These are phyloP conservation scores for Retiboletus flavoniger DNA, from an alignment of 1,284 basidiomycete species.

Conservation along the genomic window DNA sequence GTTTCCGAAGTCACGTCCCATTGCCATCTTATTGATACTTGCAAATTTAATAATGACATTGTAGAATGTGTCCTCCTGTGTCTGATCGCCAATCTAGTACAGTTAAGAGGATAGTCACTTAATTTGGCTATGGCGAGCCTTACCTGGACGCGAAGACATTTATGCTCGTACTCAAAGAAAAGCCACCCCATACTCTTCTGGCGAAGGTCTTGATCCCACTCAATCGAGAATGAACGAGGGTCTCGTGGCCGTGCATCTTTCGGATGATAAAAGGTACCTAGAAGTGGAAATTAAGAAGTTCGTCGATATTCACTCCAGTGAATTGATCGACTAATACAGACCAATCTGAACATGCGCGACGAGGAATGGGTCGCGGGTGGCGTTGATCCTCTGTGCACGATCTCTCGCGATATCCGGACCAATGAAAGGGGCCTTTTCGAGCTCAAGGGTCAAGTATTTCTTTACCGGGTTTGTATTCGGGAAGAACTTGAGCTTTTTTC, in stretches of 20 bases:
- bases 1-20: constrained; percentile 51
- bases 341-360: constrained; percentile 65
- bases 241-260: constrained; percentile 33
- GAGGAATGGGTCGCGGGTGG: constrained; percentile 48
- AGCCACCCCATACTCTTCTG: constrained; percentile 50
- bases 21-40: constrained; percentile 57
- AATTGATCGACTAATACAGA: constrained; percentile 30
- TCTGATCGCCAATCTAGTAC: constrained; percentile 53
- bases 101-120: neutral
- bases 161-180: constrained; percentile 63
- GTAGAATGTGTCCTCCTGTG: constrained; percentile 48
- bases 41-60: constrained; percentile 55
- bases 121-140: constrained; percentile 12
- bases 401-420: constrained; percentile 59
- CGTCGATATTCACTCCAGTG: neutral
- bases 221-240: constrained; percentile 60
- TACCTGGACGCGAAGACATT: constrained; percentile 59
- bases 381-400: constrained; percentile 44
- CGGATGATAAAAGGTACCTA: constrained; percentile 34
- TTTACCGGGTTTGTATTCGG: constrained; percentile 21
- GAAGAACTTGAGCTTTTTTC: constrained; percentile 31
- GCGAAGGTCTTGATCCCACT: constrained; percentile 53
- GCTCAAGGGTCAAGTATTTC: constrained; percentile 32
- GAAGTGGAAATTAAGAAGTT: neutral
- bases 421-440: constrained; percentile 61